Evolutionary conservation across 768 basidiomycete genomes (phyloP), one percentile per base, ranked within the genome.

Genomic region (Chiua virens): DNA sequence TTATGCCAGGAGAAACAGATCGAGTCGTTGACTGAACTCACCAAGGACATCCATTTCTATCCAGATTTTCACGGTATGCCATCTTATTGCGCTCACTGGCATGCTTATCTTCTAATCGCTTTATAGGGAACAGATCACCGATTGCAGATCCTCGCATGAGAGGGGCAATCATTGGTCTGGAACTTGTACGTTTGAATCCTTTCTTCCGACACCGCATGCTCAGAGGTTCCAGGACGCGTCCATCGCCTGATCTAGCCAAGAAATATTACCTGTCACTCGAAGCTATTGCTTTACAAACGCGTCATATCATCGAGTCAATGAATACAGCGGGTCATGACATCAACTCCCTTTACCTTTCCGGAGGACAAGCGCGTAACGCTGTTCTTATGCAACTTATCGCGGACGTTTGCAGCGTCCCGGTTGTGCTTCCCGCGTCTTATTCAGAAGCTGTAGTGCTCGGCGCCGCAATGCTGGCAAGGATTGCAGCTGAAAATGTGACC

Each of bases 61-160:
- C 96, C 96, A 0, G 96, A 99, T 66, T 79, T 97, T 53, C 92
- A 94, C 67, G 94, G 93, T 89, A 60, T 35, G 69, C 40, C 21
- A 28, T 18, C 13, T 22, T 21, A 20, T 1, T 17, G 21, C 18
- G 36, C 30, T 38, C 22, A 32, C 30, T n/a, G n/a, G n/a, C n/a
- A n/a, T n/a, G 14, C 9, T n/a, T 22, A 21, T 42, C 34, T 32
- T 48, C 49, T 47, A 34, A 53, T 8, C 34, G 37, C 8, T 27
- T 34, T 42, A 21, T 69, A 94, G 94, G 96, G 35, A 99, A 99
- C 70, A 80, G 97, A 53, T 98, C 95, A 1, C 97, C 97, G 1
- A 84, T 98, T 40, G 96, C 96, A 3, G 97, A 99, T 67, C 79
- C 91, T n/a, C 83, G 80, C 47, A 97, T 98, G 96, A 79, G 89